A percentile compares a stretch with the other conserved stretches of the same genome.
Conservation (phyloP, 1,284 basidiomycete species). For the Melampsora larici-populina region DNA sequence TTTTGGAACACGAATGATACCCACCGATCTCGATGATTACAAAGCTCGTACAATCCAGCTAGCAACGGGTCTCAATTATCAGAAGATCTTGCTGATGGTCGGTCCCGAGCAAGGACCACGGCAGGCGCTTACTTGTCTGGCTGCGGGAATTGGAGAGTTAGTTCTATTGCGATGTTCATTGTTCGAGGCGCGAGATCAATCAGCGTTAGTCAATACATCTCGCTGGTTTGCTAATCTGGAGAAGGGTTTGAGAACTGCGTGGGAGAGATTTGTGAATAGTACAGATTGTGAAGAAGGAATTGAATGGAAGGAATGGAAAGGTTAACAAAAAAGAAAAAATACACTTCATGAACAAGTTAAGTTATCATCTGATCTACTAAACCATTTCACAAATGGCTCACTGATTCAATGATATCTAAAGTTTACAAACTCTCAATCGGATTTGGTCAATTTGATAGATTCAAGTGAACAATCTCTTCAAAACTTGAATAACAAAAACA, state of each 20-base stretch:
- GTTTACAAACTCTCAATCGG: no score
- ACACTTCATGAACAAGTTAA: no score
- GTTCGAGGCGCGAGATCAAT: slow-evolving; percentile 59
- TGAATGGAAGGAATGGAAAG: slow-evolving; percentile 52
- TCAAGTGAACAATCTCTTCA: no score
- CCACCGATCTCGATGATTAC: slow-evolving; percentile 59
- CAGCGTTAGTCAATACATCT: slow-evolving; percentile 62
- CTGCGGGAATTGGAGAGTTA: slow-evolving; percentile 54
- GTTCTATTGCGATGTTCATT: slow-evolving; percentile 57
- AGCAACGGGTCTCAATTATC: slow-evolving; percentile 56
- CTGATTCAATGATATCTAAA: no score
- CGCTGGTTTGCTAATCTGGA: slow-evolving; percentile 61
- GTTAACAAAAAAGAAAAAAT: neutral
- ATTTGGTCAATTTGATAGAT: no score
- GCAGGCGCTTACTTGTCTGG: slow-evolving; percentile 12
- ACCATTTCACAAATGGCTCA: no score
- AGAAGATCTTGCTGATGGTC: slow-evolving; percentile 46
- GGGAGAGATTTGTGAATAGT: no score
- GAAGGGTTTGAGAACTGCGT: no score
- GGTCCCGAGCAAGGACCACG: slow-evolving; percentile 46
- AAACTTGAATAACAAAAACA: no score
- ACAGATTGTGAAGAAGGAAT: no score
- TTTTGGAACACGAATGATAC: slow-evolving; percentile 62
- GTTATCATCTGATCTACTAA: no score
- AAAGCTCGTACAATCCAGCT: slow-evolving; percentile 61